Conservation (phyloP, 176 grass and related monocot species). For the Bromus sterilis region DNA sequence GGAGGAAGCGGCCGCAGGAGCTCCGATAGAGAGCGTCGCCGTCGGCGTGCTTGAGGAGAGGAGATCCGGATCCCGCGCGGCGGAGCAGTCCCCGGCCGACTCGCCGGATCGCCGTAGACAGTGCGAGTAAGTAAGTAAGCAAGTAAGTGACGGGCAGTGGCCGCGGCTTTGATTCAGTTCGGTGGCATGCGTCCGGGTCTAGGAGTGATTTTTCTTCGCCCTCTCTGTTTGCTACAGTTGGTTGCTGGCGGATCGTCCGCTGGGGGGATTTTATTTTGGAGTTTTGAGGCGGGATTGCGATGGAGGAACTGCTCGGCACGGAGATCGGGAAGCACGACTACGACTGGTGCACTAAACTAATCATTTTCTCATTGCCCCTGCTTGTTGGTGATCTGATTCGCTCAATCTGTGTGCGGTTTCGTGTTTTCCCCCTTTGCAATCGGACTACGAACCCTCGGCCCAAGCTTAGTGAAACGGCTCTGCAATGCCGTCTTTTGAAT, state of each 20-base stretch:
- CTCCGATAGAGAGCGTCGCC: neutral
- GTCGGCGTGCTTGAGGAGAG: neutral
- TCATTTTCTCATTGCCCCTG: neutral
- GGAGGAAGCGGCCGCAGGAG: neutral
- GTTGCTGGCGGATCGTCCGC: conserved; percentile 2
- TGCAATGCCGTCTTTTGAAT: neutral
- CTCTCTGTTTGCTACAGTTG: neutral
- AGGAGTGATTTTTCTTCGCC: neutral
- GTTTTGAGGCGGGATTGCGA: neutral
- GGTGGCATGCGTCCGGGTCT: neutral
- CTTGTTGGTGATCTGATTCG: neutral
- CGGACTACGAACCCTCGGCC: neutral
- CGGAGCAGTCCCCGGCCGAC: neutral
- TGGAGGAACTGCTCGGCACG: conserved; percentile 79
- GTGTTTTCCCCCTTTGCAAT: neutral
- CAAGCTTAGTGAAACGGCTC: neutral
- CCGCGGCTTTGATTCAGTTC: neutral
- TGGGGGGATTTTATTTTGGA: neutral
- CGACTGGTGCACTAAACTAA: conserved; percentile 58
- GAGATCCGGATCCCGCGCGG: neutral
- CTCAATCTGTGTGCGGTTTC: neutral
- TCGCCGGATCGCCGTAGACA: conserved; percentile 7
- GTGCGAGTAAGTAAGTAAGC: neutral
- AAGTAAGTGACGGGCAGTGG: neutral
- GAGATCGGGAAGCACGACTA: conserved; percentile 98